Percentiles rank a stretch among this genome's conserved stretches.
Evolutionary conservation across 768 basidiomycete species (phyloP).

Genomic region (Clitopilus passeckerianus): DNA sequence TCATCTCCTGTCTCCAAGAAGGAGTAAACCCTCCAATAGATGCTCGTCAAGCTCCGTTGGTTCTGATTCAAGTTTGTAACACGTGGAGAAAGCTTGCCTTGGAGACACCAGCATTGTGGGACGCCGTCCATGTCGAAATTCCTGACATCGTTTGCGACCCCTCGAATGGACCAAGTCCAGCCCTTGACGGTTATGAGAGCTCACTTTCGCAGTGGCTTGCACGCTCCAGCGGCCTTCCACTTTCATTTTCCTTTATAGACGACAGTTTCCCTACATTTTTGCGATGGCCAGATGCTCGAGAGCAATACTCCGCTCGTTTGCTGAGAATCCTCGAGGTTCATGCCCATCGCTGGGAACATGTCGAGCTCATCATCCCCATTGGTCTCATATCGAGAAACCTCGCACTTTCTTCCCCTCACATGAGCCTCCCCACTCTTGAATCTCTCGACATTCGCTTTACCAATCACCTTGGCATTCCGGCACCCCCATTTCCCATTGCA

Average conservation of each 20-base stretch:
- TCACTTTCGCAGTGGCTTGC: not conserved
- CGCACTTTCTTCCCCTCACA: not conserved
- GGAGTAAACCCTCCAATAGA: not conserved
- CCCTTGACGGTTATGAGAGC: not conserved
- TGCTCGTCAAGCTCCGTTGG: not conserved
- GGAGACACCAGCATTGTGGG: not conserved
- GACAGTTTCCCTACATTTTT: not conserved
- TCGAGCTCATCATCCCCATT: not conserved
- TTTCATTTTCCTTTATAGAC: not conserved
- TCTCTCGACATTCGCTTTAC: not conserved
- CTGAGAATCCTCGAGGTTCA: not conserved
- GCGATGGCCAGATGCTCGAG: not conserved
- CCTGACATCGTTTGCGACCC: not conserved
- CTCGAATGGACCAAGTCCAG: not conserved
- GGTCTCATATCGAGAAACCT: not conserved
- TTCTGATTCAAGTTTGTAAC: not conserved
- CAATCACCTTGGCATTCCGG: not conserved
- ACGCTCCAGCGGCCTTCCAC: not conserved
- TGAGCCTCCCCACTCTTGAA: not conserved
- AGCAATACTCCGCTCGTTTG: not conserved
- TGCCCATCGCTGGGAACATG: not conserved
- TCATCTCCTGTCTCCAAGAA: not conserved
- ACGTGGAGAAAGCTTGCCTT: not conserved
- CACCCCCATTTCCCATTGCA: not conserved
- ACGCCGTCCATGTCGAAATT: not conserved